Percentiles rank a stretch among this genome's conserved stretches.
These are phyloP conservation scores for Ilyonectria mors-panacis DNA, from an alignment of 2,329 filamentous ascomycete genomes.

Conservation along the genomic window DNA sequence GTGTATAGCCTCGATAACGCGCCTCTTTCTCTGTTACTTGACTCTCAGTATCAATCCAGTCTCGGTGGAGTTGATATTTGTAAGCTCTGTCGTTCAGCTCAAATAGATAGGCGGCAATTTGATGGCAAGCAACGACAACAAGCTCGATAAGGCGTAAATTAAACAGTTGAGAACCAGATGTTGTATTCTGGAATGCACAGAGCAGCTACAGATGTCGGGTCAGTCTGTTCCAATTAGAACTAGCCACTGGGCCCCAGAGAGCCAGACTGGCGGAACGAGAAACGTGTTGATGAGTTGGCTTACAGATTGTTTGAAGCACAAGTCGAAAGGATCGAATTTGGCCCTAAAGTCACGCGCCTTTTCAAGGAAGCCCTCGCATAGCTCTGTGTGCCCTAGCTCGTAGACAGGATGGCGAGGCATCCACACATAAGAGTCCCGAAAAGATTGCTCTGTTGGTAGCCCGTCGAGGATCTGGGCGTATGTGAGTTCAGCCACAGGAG, in stretches of 20 bases:
- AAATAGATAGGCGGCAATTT: conserved; percentile 21
- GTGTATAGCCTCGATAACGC: conserved; percentile 8
- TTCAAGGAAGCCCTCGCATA: conserved; percentile 18
- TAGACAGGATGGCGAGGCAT: conserved; percentile 9
- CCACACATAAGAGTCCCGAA: background rate
- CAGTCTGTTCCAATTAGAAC: background rate
- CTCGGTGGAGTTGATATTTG: conserved; percentile 18
- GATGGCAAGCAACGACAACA: conserved; percentile 21
- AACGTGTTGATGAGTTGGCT: conserved; percentile 1
- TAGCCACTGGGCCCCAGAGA: background rate
- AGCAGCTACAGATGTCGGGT: conserved; percentile 2
- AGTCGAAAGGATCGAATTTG: conserved; percentile 1
- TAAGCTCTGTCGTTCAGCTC: conserved; percentile 15
- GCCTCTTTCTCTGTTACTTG: conserved; percentile 1
- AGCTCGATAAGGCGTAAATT: conserved; percentile 27
- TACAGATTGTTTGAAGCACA: conserved; percentile 7
- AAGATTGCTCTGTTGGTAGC: background rate
- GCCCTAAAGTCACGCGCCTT: conserved; percentile 15
- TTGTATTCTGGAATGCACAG: conserved; percentile 10
- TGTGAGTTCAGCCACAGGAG: background rate
- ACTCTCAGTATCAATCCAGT: conserved; percentile 12
- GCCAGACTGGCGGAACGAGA: background rate
- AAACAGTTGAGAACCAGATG: conserved; percentile 9
- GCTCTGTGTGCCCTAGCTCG: conserved; percentile 1
- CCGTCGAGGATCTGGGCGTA: conserved; percentile 21